Evolutionary conservation across 2,329 filamentous ascomycete species (phyloP), one percentile per base, ranked within the genome.

Genomic region (Gnomoniopsis sp.): DNA sequence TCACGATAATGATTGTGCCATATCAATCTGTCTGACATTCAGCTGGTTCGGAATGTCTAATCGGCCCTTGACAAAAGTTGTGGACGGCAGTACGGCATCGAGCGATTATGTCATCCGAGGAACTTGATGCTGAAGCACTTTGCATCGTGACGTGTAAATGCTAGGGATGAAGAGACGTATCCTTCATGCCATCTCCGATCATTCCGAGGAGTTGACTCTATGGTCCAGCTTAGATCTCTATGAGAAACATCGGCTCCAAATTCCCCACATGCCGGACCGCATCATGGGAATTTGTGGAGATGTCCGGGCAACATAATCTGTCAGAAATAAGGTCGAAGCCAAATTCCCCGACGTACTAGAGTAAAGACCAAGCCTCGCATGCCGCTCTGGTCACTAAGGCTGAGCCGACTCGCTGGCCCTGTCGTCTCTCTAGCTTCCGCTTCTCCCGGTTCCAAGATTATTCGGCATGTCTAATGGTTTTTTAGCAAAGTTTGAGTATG

Each of bases 201-300:
- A 4, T 41, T 14, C 36, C 36, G 36, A 41, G 4, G n/a, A n/a
- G 14, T 15, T 14, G 36, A 14, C 8, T n/a, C 36, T 6, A 41
- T 15, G 14, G 36, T 12, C 6, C 26, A 30, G 26, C 26, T 30
- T 30, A 8, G 26, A 30, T 30, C 36, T 15, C 36, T 14, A n/a
- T n/a, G n/a, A n/a, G n/a, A 15, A 41, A 15, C 4, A 3, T 11
- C 36, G n/a, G 51, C 22, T 38, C 47, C 26, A 19, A 54, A 22
- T 3, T n/a, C n/a, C 52, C 22, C 22, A n/a, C 17, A 17, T 15
- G 11, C 26, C 12, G 23, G 43, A 30, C 51, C 43, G 36, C 52
- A 61, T 58, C 48, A 61, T 61, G 10, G 49, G 3, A 3, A 2
- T 2, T 55, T 43, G 55, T 61, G 59, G 55, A 61, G 59, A 58